These are phyloP conservation scores for Umbelopsis isabellina DNA, from an alignment of 192 early-diverging fungal genomes.

Conservation along the genomic window DNA sequence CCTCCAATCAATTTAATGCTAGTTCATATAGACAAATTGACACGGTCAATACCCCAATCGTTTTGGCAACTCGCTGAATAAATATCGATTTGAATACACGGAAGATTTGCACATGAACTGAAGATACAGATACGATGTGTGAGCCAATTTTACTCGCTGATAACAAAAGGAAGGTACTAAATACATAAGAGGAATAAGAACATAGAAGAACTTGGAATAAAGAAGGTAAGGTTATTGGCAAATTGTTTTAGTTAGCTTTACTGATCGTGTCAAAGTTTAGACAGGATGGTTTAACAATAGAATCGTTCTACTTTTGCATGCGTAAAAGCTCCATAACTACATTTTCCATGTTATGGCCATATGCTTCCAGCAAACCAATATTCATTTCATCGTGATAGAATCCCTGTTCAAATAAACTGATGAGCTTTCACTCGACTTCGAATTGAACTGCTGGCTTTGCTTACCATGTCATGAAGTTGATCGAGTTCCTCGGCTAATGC, in stretches of 20 bases:
- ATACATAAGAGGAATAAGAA: background rate
- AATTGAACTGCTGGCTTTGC: background rate
- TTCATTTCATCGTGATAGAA: conserved; percentile 11
- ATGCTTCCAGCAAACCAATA: background rate
- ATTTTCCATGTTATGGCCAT: conserved; percentile 1
- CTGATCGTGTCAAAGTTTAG: too few relatives aligned
- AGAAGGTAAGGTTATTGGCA: too few relatives aligned
- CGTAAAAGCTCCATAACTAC: conserved; percentile 15
- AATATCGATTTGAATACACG: too few relatives aligned
- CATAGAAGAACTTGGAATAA: background rate
- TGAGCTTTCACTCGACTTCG: background rate
- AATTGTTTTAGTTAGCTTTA: too few relatives aligned
- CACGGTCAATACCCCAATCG: too few relatives aligned
- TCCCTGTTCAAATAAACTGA: background rate
- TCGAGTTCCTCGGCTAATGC: conserved; percentile 38
- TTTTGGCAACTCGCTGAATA: too few relatives aligned
- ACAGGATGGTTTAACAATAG: too few relatives aligned
- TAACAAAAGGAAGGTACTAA: background rate
- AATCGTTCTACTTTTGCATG: background rate
- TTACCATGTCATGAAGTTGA: conserved; percentile 28
- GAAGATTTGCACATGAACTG: too few relatives aligned
- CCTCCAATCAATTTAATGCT: too few relatives aligned
- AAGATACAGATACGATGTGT: too few relatives aligned
- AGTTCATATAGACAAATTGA: too few relatives aligned
- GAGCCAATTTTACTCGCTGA: background rate